phyloP scores from a whole-genome alignment of 495 filamentous ascomycete genomes.

The Melanomma pulvis-pyrius region DNA sequence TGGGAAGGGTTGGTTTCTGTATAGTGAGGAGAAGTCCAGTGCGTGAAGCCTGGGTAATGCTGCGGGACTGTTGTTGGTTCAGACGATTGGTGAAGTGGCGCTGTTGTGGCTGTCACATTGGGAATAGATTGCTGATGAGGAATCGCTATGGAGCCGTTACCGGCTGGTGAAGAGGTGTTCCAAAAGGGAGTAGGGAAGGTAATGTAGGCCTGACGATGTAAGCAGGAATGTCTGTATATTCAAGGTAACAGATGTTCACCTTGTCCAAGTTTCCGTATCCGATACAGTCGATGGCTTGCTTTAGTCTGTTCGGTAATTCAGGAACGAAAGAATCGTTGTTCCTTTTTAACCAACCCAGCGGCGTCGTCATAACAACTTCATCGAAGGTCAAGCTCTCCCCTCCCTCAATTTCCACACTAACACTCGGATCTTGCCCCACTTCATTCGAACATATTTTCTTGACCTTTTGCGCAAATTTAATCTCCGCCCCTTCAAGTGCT shows the following conservation, averaged over 20 bases:
- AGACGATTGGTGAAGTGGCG: conserved; percentile 39
- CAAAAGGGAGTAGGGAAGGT: conserved; percentile 77
- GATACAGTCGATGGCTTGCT: conserved; percentile 72
- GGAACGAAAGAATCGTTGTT: conserved; percentile 74
- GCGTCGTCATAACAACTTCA: conserved; percentile 81
- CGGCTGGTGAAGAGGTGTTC: conserved; percentile 42
- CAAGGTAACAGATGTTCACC: conserved; percentile 43
- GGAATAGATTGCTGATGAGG: conserved; percentile 22
- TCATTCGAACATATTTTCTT: conserved; percentile 51
- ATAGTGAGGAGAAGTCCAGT: conserved; percentile 69
- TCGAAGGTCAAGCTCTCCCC: conserved; percentile 67
- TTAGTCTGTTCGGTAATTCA: conserved; percentile 64
- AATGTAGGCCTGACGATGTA: conserved; percentile 66
- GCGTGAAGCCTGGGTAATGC: conserved; percentile 61
- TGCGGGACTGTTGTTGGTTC: neutral
- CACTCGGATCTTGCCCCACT: conserved; percentile 33
- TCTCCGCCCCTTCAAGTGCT: conserved; percentile 62
- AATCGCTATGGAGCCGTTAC: neutral
- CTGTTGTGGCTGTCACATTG: conserved; percentile 42
- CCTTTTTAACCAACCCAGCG: conserved; percentile 86
- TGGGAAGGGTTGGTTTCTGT: conserved; percentile 61
- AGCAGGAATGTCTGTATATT: conserved; percentile 10
- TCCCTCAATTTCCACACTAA: conserved; percentile 55
- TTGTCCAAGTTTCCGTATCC: conserved; percentile 92
- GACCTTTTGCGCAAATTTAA: conserved; percentile 65